phyloP scores from a whole-genome alignment of 2,329 filamentous ascomycete species.

The Aspergillus uvarum region DNA sequence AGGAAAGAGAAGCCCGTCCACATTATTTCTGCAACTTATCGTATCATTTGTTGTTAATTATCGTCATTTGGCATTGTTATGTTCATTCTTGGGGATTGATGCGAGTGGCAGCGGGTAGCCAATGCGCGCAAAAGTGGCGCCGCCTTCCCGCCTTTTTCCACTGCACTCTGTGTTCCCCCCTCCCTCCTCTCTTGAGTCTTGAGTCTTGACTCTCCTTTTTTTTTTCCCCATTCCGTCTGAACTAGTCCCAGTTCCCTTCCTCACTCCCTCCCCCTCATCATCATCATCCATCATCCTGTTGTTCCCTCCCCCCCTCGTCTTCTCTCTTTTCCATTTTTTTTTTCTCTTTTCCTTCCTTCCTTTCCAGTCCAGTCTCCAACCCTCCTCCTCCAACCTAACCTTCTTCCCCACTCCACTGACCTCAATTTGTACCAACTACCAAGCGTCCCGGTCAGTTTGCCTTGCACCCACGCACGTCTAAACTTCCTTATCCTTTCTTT shows the following conservation, averaged over 20 bases:
- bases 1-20: too few relatives aligned
- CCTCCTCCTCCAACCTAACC: constrained; percentile 11
- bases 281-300: constrained; percentile 7
- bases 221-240: background rate
- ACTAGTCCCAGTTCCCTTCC: background rate
- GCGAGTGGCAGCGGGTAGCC: background rate
- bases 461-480: constrained; percentile 9
- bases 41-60: background rate
- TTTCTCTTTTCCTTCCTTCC: constrained; percentile 2
- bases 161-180: background rate
- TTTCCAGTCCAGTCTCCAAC: constrained; percentile 9
- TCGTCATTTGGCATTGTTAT: background rate
- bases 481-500: background rate
- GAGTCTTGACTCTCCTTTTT: too few relatives aligned
- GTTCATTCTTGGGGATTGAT: background rate
- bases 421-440: background rate
- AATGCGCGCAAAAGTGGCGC: background rate
- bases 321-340: constrained; percentile 1
- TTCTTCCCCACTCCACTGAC: constrained; percentile 18
- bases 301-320: background rate
- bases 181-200: too few relatives aligned
- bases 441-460: constrained; percentile 8
- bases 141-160: constrained; percentile 1
- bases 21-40: background rate
- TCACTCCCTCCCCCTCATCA: background rate